Evolutionary conservation across 2,329 filamentous ascomycete species (phyloP).

Genomic region (Juglanconis oblonga): DNA sequence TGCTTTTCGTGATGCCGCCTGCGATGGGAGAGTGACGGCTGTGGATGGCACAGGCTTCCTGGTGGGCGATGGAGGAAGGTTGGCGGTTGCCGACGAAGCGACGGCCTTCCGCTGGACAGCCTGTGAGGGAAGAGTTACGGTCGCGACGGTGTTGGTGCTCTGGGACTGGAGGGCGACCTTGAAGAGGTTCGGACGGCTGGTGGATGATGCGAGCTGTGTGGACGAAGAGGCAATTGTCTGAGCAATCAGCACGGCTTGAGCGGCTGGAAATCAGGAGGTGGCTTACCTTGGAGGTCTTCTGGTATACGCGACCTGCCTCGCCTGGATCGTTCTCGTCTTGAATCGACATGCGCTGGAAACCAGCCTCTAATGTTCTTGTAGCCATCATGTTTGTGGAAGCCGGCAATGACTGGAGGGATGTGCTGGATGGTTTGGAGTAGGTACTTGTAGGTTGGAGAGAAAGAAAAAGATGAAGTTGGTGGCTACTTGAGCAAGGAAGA

Average conservation of each 20-base stretch:
- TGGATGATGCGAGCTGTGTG: conserved; percentile 49
- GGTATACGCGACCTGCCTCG: conserved; percentile 53
- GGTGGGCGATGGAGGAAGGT: conserved; percentile 19
- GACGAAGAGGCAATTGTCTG: conserved; percentile 35
- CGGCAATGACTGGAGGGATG: background rate
- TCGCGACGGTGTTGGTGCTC: conserved; percentile 62
- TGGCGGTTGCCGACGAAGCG: conserved; percentile 23
- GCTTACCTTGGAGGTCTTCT: conserved; percentile 72
- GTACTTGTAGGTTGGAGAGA: background rate
- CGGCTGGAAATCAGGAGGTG: conserved; percentile 19
- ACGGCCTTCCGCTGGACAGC: conserved; percentile 51
- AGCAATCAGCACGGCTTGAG: conserved; percentile 32
- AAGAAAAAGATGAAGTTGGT: background rate
- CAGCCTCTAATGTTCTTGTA: conserved; percentile 73
- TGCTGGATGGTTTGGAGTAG: background rate
- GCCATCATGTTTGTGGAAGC: conserved; percentile 45
- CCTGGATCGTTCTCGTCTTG: conserved; percentile 78
- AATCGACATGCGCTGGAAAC: conserved; percentile 86
- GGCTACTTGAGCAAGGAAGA: background rate
- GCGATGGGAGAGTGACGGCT: conserved; percentile 65
- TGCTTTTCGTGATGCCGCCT: conserved; percentile 56
- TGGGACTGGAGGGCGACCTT: conserved; percentile 82
- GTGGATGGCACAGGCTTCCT: conserved; percentile 29
- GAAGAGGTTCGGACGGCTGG: conserved; percentile 74
- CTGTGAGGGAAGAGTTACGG: conserved; percentile 67